These are phyloP conservation scores for Neocucurbitaria cava DNA, from an alignment of 2,329 filamentous ascomycete species.

Conservation along the genomic window DNA sequence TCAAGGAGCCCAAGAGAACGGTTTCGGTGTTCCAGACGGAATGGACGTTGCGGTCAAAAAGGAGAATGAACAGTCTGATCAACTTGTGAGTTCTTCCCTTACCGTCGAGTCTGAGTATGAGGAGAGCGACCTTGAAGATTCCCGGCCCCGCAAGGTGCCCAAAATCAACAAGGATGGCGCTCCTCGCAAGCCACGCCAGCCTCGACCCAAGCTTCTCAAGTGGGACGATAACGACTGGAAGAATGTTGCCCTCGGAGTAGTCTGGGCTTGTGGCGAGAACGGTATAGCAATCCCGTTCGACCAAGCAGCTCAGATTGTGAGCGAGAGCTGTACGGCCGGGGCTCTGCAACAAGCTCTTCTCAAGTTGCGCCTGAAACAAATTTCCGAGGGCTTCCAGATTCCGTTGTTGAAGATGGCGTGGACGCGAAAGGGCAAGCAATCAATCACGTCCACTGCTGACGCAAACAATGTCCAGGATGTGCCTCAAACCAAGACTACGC, in stretches of 20 bases:
- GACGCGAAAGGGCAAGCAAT: conserved; percentile 23
- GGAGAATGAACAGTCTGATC: background rate
- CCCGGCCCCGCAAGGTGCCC: conserved; percentile 16
- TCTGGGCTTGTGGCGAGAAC: conserved; percentile 40
- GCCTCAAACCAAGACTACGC: conserved; percentile 1
- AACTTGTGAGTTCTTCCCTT: conserved; percentile 21
- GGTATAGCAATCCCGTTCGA: conserved; percentile 40
- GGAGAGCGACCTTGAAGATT: conserved; percentile 20
- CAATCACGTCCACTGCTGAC: conserved; percentile 12
- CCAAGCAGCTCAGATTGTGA: conserved; percentile 35
- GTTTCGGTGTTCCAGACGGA: background rate
- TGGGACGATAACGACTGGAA: conserved; percentile 42
- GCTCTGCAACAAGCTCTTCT: conserved; percentile 45
- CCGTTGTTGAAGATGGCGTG: conserved; percentile 32
- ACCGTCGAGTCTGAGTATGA: conserved; percentile 16
- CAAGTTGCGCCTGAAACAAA: conserved; percentile 34
- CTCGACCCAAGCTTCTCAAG: conserved; percentile 36
- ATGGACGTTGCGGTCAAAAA: background rate
- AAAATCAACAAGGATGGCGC: conserved; percentile 39
- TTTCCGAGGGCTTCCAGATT: conserved; percentile 29
- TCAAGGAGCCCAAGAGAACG: background rate
- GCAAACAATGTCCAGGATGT: conserved; percentile 5
- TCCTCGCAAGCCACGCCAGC: conserved; percentile 38
- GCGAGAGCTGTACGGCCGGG: conserved; percentile 28
- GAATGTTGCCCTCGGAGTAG: conserved; percentile 34